Base-by-base conservation (phyloP, 2,329 filamentous ascomycete genomes). In the Hypoxylon sp. region DNA sequence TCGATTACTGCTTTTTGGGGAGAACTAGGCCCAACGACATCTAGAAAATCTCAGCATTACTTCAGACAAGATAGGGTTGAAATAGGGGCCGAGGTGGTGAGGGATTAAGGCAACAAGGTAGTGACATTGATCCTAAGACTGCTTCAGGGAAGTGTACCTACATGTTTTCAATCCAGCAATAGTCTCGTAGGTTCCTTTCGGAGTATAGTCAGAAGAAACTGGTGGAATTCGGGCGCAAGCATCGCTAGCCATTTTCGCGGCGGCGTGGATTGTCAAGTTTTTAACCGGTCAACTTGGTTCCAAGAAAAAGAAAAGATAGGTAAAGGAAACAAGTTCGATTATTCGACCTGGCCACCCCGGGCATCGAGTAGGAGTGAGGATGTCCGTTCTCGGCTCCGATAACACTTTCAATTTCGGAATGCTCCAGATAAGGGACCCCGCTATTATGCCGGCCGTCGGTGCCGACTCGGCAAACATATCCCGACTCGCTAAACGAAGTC, bases 141-240 rank as follows among this genome's bases (percentile, higher is more conserved):
- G 24, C 24, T 16, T 44, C 5, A 16, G 3, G 16, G 26, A 28
- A 18, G 16, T 26, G 4, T 6, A 68, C 78, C 56, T 66, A 81
- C 81, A 83, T 3, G 80, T 82, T 40, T 79, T 80, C 4, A 82
- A 59, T 2, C 78, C 80, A 2, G 71, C 79, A 28, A 83, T 70
- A 0, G 70, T 78, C 48, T 79, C 76, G 49, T 80, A 83, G 14
- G 70, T 74, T 12, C 82, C 82, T 64, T 79, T 78, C 24, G 77
- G 75, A 2, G 66, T 73, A 65, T 83, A 83, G 6, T 78, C 77
- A 49, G 75, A 74, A 12, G 77, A 69, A 28, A 80, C 74, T 14
- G 82, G 80, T 0, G 80, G 76, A 4, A 78, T 78, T 44, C 72
- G 54, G 26, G 68, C 70, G 54, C 78, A 80, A 3, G 75, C 76